Conservation (phyloP, 2,329 filamentous ascomycete species). For the Rhynchosporium agropyri region DNA sequence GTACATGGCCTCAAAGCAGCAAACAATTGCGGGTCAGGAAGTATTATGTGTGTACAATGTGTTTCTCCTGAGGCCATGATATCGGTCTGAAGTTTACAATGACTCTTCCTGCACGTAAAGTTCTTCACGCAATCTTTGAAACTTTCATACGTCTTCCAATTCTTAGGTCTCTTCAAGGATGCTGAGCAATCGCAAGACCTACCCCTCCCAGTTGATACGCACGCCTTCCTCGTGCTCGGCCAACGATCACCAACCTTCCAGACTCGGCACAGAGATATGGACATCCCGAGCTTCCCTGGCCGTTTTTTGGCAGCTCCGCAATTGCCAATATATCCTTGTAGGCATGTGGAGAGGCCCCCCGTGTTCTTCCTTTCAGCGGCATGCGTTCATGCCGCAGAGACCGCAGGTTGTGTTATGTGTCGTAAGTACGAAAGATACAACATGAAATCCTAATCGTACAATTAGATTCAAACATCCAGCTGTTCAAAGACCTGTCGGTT, state of each 20-base stretch:
- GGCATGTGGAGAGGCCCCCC: slow-evolving; percentile 1
- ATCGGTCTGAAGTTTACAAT: slow-evolving; percentile 22
- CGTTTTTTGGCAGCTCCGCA: slow-evolving; percentile 14
- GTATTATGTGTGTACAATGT: slow-evolving; percentile 7
- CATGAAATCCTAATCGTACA: not conserved
- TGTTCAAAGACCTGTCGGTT: slow-evolving; percentile 3
- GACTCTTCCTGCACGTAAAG: slow-evolving; percentile 22
- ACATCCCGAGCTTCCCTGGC: slow-evolving; percentile 19
- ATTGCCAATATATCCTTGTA: slow-evolving; percentile 14
- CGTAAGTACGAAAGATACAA: not conserved
- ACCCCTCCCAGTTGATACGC: slow-evolving; percentile 23
- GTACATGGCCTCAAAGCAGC: slow-evolving; percentile 30
- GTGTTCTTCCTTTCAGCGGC: not conserved
- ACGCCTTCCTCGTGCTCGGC: slow-evolving; percentile 13
- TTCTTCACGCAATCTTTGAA: slow-evolving; percentile 22
- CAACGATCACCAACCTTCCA: slow-evolving; percentile 16
- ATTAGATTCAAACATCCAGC: not conserved
- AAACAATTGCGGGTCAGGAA: slow-evolving; percentile 26
- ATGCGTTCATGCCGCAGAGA: slow-evolving; percentile 6
- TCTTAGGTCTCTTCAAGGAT: slow-evolving; percentile 21
- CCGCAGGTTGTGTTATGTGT: too few species aligned
- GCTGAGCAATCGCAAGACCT: slow-evolving; percentile 16
- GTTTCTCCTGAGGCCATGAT: slow-evolving; percentile 19
- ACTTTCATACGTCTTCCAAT: slow-evolving; percentile 28
- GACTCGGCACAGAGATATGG: slow-evolving; percentile 18